phyloP scores from a whole-genome alignment of 2,329 filamentous ascomycete genomes.

The Stachybotrys chartarum region DNA sequence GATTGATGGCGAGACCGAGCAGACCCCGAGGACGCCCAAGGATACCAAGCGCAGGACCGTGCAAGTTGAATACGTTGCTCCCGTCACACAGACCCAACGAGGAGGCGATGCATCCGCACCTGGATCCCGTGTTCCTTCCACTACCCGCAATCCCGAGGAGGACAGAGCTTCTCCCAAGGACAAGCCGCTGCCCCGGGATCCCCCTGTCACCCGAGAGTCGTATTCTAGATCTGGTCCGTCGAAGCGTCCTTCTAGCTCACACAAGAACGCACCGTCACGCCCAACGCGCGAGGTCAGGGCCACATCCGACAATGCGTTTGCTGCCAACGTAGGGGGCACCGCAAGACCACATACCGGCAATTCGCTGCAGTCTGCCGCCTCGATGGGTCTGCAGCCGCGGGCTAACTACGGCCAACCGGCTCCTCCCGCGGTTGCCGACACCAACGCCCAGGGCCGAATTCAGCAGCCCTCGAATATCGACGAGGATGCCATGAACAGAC shows the following conservation, averaged over 20 bases:
- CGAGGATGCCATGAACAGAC: constrained; percentile 56
- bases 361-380: constrained; percentile 62
- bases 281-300: constrained; percentile 27
- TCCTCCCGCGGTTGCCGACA: constrained; percentile 78
- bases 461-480: constrained; percentile 65
- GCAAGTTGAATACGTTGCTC: constrained; percentile 95
- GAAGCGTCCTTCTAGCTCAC: constrained; percentile 40
- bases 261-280: constrained; percentile 24
- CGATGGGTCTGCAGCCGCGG: constrained; percentile 60
- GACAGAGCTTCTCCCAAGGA: constrained; percentile 30
- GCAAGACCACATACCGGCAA: constrained; percentile 73
- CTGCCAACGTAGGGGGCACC: constrained; percentile 34
- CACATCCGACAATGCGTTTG: constrained; percentile 31
- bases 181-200: constrained; percentile 55
- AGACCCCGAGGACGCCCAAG: constrained; percentile 55
- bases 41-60: constrained; percentile 92
- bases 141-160: constrained; percentile 36
- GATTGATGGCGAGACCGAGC: constrained; percentile 59
- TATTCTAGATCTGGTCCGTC: constrained; percentile 26
- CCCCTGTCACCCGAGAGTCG: constrained; percentile 37
- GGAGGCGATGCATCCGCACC: constrained; percentile 35
- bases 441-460: constrained; percentile 83
- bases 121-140: constrained; percentile 15
- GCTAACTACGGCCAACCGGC: constrained; percentile 76
- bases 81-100: constrained; percentile 75